Evolutionary conservation across 345 rosid genomes (phyloP).

Genomic region (Syzygium oleosum): DNA sequence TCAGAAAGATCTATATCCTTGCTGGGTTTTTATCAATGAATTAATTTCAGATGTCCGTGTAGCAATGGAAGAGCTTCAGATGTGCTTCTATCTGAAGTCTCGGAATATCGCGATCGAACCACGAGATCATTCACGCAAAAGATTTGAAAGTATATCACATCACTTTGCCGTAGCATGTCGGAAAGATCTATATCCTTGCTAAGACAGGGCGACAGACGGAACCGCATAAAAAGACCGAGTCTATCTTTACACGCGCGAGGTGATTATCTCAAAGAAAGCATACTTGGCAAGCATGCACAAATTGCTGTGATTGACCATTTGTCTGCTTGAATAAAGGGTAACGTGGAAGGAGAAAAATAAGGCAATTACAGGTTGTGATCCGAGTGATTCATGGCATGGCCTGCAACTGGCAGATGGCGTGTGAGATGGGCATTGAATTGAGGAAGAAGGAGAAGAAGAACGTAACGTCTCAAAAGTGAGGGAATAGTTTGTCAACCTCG

Average conservation of each 20-base stretch:
- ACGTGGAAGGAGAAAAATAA: not conserved
- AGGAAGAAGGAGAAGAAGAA: not conserved
- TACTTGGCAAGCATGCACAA: not conserved
- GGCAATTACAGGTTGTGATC: not conserved
- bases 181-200: not conserved
- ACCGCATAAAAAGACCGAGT: not conserved
- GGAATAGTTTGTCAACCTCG: not conserved
- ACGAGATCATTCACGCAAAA: not conserved
- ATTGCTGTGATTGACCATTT: not conserved
- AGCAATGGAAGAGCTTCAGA: not conserved
- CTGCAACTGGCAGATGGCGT: not conserved
- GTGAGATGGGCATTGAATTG: not conserved
- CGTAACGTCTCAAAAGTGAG: not conserved
- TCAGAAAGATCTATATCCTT: not conserved
- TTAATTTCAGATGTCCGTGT: not conserved
- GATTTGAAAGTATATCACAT: not conserved
- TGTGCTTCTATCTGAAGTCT: not conserved
- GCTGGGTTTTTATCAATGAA: not conserved
- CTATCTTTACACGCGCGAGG: not conserved
- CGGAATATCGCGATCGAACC: not conserved
- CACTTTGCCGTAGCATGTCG: not conserved
- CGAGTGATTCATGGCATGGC: not conserved
- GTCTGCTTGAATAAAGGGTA: not conserved
- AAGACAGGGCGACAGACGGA: not conserved
- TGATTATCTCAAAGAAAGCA: not conserved